Conservation (phyloP, 371 early-diverging fungal species). For the Mortierella sp. region DNA sequence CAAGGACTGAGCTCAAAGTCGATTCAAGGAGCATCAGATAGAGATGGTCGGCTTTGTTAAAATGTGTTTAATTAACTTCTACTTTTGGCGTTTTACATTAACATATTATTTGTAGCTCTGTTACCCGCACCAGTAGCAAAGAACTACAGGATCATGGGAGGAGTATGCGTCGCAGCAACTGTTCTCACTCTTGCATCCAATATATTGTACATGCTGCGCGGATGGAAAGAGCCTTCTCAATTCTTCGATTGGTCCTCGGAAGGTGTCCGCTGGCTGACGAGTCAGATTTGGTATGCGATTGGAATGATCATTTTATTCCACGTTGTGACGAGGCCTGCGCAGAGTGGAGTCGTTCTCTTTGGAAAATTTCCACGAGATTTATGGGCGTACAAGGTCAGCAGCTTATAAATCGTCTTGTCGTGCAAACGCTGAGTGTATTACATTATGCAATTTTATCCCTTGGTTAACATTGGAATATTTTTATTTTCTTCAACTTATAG, state of each 20-base stretch:
- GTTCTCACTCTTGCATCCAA: conserved; percentile 39
- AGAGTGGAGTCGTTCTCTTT: conserved; percentile 52
- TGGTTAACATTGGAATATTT: neutral
- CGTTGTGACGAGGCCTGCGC: conserved; percentile 50
- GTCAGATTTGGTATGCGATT: conserved; percentile 53
- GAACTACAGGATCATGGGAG: conserved; percentile 48
- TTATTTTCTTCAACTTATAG: neutral
- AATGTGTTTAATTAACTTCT: neutral
- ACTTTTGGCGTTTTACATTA: neutral
- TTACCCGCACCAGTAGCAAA: conserved; percentile 41
- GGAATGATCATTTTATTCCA: conserved; percentile 52
- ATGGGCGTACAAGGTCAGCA: conserved; percentile 43
- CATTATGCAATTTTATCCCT: neutral
- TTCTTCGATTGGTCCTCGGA: conserved; percentile 24
- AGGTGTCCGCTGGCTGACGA: conserved; percentile 49
- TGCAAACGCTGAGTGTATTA: neutral
- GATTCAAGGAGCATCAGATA: too few relatives aligned
- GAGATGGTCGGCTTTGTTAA: neutral
- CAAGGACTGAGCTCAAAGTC: neutral
- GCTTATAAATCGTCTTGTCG: neutral
- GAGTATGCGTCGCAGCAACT: conserved; percentile 34
- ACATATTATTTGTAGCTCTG: conserved; percentile 35
- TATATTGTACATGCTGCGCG: conserved; percentile 50
- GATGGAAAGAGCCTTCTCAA: conserved; percentile 39
- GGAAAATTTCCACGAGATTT: conserved; percentile 48